Base-by-base conservation (phyloP, 75 land plant genomes). In the Sequoia sempervirens region DNA sequence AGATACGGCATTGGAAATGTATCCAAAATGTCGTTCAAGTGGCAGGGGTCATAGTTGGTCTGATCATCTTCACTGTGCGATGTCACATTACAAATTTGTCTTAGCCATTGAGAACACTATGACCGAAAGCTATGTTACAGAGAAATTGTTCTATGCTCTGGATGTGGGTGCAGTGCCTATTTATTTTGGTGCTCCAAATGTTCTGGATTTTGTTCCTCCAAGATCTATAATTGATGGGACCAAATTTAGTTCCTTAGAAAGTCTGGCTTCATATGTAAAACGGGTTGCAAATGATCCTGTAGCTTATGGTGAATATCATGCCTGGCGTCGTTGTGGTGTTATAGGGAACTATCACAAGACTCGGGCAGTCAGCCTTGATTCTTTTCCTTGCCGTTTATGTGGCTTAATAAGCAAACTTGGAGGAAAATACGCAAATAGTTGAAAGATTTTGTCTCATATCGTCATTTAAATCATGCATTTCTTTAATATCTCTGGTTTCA, bases 71-170 rank as follows among this genome's bases (percentile, higher is more conserved):
- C 99, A 97, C 74, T 97, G 99, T 88, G 95, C 99, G 41, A 97
- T 97, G 98, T 97, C 99, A 4, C 94, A 95, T 75, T 97, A 97
- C 91, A 97, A 97, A 84, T 97, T 97, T 85, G 99, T 94, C 37
- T 92, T 97, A 58, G 98, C 99, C 18, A 97, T 97, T 23, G 99
- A 97, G 87, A 97, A 97, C 93, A 97, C 99, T 30, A 20, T 68
- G 81, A 92, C 96, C 23, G 98, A 97, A 82, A 95, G 98, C 89
- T 97, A 97, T 74, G 98, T 97, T 40, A 97, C 98, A n/a, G 99
- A 97, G 87, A 97, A 97, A 83, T 92, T 97, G 66, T 97, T 89
- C 81, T 97, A 97, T 74, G 96, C 98, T 4, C 85, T 97, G 28
- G 98, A 97, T 84, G 92, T 92, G 7, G 99, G 99, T 32, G 69